These are phyloP conservation scores for Fraxinus floribunda DNA, from an alignment of 305 asterid species.

Conservation along the genomic window DNA sequence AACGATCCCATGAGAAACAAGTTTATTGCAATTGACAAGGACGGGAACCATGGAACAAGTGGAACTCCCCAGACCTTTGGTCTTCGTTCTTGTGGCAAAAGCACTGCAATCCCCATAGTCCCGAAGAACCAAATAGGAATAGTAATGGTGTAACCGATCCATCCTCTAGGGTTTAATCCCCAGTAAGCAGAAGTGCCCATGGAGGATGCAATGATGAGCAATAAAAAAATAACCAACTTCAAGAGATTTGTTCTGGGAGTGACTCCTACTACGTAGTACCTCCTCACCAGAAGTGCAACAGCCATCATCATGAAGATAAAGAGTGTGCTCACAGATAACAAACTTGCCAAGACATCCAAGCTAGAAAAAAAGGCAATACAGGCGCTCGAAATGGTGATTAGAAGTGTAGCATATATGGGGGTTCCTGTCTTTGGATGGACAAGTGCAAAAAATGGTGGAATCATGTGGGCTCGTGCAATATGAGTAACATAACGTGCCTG, in stretches of 20 bases:
- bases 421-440: conserved; percentile 72
- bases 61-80: conserved; percentile 87
- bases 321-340: conserved; percentile 61
- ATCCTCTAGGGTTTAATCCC: conserved; percentile 51
- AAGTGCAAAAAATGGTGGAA: conserved; percentile 76
- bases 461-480: conserved; percentile 71
- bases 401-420: conserved; percentile 56
- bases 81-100: conserved; percentile 53
- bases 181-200: conserved; percentile 58
- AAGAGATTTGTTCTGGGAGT: conserved; percentile 36
- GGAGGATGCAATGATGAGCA: conserved; percentile 50
- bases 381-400: conserved; percentile 47
- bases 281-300: conserved; percentile 58
- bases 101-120: conserved; percentile 51
- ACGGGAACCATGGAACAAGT: conserved; percentile 85
- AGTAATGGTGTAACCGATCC: conserved; percentile 62
- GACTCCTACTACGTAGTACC: conserved; percentile 50
- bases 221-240: conserved; percentile 36
- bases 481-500: conserved; percentile 73
- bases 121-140: conserved; percentile 62
- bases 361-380: conserved; percentile 59
- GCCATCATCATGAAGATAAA: conserved; percentile 74
- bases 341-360: conserved; percentile 43
- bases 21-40: conserved; percentile 64
- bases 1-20: conserved; percentile 85